Percentiles rank a stretch among this genome's conserved stretches.
Conservation (phyloP, 139 green algal species). For the Pleodorina starrii region DNA sequence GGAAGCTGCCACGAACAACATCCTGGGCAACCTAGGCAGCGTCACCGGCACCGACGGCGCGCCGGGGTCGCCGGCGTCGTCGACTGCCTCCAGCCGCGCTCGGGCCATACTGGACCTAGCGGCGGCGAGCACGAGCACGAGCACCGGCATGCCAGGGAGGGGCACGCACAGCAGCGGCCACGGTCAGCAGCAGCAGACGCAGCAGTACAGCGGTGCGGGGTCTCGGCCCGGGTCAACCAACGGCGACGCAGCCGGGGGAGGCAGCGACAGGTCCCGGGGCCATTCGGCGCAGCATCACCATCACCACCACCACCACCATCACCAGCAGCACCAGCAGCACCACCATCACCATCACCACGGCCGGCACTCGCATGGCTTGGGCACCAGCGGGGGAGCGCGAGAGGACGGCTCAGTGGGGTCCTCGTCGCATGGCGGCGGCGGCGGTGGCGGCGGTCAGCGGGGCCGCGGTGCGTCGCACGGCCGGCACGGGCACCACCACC, state of each 20-base stretch:
- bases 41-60: not conserved
- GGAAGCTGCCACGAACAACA: not conserved
- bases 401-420: not conserved
- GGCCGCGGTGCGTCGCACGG: not conserved
- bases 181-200: not conserved
- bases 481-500: not conserved
- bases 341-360: not conserved
- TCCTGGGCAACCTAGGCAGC: not conserved
- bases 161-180: not conserved
- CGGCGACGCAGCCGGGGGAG: not conserved
- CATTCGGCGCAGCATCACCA: not conserved
- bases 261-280: not conserved
- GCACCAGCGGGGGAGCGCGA: not conserved
- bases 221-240: not conserved
- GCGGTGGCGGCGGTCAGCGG: not conserved
- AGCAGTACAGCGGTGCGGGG: not conserved
- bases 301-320: not conserved
- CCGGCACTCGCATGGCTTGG: not conserved
- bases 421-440: not conserved
- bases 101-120: not conserved
- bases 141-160: not conserved
- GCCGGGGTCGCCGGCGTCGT: not conserved
- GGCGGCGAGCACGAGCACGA: not conserved
- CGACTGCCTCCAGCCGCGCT: conserved; percentile 1
- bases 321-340: not conserved